Evolutionary conservation across 495 filamentous ascomycete genomes (phyloP), one percentile per base, ranked within the genome.

Genomic region (Penicillium riverlandense): DNA sequence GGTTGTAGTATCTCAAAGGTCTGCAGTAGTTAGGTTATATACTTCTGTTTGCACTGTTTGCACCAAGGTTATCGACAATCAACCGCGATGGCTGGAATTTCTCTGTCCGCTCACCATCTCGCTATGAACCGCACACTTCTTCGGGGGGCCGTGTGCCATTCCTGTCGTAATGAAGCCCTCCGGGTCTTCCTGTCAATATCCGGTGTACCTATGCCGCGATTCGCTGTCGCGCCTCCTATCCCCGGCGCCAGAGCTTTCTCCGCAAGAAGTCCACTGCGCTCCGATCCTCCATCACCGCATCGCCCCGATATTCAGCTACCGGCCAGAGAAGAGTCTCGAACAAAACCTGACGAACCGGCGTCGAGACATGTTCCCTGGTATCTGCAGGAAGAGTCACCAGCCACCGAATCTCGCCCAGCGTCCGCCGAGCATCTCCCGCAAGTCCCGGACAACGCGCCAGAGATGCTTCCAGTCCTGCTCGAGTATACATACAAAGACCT

Each of bases 401-500:
- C 55, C 35, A 59, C 65, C 32, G 70, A 73, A 40, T 54, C 73
- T 7, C 69, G 68, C 37, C 69, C 80, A 1, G 53, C 85, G 43
- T 72, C 81, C 27, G 77, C 72, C 30, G 77, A 86, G 50, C 70
- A 78, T 11, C 66, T 98, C 14, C 92, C 94, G 12, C 76, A 84
- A 6, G 71, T 94, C 11, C 92, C 92, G 29, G 67, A 75, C 15
- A 67, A 81, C 28, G 70, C 91, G 6, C 92, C 92, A 0, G 72
- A 79, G 4, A 69, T 95, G 15, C 76, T 95, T 7, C 65, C 77
- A 33, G 72, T 77, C 5, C 68, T 98, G 30, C 65, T 97, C n/a
- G 70, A 89, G 38, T 85, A 88, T 44, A 70, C 84, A 7, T 88
- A 84, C 13, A 77, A 88, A 42, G 85, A 94, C 30, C 70, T 94